Base-by-base conservation (phyloP, 148 eudicot species). In the Chenopodium formosanum region DNA sequence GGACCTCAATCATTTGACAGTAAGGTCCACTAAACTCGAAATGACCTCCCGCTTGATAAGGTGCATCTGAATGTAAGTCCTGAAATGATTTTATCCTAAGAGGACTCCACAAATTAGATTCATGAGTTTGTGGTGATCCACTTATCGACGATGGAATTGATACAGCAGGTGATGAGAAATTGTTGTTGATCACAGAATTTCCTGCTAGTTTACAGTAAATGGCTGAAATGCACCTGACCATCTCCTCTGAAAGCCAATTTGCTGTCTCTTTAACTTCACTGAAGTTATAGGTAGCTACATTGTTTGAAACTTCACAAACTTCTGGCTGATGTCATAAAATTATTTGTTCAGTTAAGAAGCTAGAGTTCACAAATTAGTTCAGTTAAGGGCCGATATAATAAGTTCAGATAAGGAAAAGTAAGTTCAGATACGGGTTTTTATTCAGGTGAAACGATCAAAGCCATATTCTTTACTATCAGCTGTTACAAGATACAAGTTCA, bases 211-310 rank as follows among this genome's bases (percentile, higher is more conserved):
- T 84, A 74, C 84, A 83, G 86, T 89, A 92, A 10, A 94, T 83
- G 23, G 88, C 75, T 52, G 97, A 87, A 71, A 94, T 87, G 86
- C 91, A 88, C 81, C 82, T 91, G 34, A 94, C 77, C 94, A 94
- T 90, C 81, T 94, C 97, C 90, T 91, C 98, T 5, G 97, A 94
- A 75, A 94, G 65, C 85, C 88, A 78, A 78, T 90, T 94, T n/a
- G 94, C 92, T 70, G 90, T 87, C 65, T 88, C 89, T 17, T 74
- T 86, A 70, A 80, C 80, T 31, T 67, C 82, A 81, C 86, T 76
- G 17, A 81, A 83, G 63, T 77, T 82, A 47, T 82, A 77, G 83
- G 78, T 87, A 58, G 83, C 80, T 23, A 65, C 72, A 75, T 81
- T 27, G 22, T 81, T 85, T 19, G 89, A 81, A 73, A 84, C 66